phyloP scores from a whole-genome alignment of 441 rosid species.

The Brassica hybrid region DNA sequence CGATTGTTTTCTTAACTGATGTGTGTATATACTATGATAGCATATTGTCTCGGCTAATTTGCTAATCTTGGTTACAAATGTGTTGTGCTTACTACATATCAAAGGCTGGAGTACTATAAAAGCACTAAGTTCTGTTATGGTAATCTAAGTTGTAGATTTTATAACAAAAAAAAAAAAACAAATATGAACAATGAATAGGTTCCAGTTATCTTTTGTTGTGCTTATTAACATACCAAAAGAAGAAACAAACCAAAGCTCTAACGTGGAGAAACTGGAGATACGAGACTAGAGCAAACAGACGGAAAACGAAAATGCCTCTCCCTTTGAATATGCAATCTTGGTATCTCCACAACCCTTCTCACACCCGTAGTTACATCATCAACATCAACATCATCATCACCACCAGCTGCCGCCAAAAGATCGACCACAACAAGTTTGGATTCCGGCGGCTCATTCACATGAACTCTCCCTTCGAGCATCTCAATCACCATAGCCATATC shows the following conservation, averaged over 20 bases:
- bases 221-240: neutral
- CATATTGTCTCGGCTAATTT: neutral
- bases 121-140: neutral
- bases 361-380: slow-evolving; percentile 43
- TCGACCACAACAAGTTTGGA: slow-evolving; percentile 67
- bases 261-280: slow-evolving; percentile 71
- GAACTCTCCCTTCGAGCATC: slow-evolving; percentile 79
- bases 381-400: slow-evolving; percentile 34
- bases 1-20: neutral
- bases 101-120: neutral
- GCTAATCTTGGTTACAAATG: neutral
- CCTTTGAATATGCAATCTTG: slow-evolving; percentile 36
- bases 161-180: neutral
- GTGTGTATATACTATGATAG: neutral
- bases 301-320: slow-evolving; percentile 39
- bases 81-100: neutral
- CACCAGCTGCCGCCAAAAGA: slow-evolving; percentile 50
- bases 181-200: neutral
- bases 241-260: slow-evolving; percentile 35
- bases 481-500: slow-evolving; percentile 70
- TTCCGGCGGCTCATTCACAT: slow-evolving; percentile 71
- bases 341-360: slow-evolving; percentile 24
- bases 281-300: slow-evolving; percentile 48
- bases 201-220: neutral
- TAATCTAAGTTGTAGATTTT: neutral